phyloP scores from a whole-genome alignment of 768 basidiomycete genomes.

The Sarcomyxa edulis region DNA sequence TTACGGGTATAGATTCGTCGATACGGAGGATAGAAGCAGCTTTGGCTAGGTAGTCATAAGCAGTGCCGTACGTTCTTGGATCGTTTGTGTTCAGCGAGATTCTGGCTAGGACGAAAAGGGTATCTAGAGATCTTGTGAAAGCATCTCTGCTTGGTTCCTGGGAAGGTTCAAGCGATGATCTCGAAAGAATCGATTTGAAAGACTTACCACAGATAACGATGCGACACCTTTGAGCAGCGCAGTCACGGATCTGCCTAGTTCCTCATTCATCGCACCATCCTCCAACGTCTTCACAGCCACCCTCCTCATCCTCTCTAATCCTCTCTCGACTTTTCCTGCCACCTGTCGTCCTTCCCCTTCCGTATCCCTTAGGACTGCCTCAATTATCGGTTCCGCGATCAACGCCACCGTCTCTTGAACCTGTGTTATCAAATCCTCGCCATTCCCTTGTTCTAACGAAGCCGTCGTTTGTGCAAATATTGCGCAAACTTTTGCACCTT shows the following conservation, averaged over 20 bases:
- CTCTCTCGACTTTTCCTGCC: conserved; percentile 51
- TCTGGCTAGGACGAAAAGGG: conserved; percentile 50
- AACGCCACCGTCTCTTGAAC: conserved; percentile 15
- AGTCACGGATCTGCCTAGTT: conserved; percentile 9
- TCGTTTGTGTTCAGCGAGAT: conserved; percentile 32
- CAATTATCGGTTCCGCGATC: no score
- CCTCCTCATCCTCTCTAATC: conserved; percentile 55
- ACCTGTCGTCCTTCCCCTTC: conserved; percentile 32
- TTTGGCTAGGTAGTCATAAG: conserved; percentile 42
- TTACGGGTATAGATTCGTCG: conserved; percentile 12
- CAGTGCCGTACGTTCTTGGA: conserved; percentile 37
- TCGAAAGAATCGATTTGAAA: no score
- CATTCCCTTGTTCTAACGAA: conserved; percentile 24
- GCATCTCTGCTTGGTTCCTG: conserved; percentile 25
- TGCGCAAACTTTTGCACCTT: conserved; percentile 36
- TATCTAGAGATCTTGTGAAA: conserved; percentile 45
- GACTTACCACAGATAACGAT: no score
- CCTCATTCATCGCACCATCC: conserved; percentile 6
- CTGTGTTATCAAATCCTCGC: conserved; percentile 10
- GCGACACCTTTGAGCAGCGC: conserved; percentile 32
- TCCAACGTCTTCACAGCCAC: conserved; percentile 45
- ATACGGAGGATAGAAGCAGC: conserved; percentile 29
- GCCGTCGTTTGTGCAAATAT: conserved; percentile 40
- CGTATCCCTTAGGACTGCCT: no score
- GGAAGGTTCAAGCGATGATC: not conserved